These are phyloP conservation scores for Ilyonectria mors-panacis DNA, from an alignment of 2,329 filamentous ascomycete genomes.

Conservation along the genomic window DNA sequence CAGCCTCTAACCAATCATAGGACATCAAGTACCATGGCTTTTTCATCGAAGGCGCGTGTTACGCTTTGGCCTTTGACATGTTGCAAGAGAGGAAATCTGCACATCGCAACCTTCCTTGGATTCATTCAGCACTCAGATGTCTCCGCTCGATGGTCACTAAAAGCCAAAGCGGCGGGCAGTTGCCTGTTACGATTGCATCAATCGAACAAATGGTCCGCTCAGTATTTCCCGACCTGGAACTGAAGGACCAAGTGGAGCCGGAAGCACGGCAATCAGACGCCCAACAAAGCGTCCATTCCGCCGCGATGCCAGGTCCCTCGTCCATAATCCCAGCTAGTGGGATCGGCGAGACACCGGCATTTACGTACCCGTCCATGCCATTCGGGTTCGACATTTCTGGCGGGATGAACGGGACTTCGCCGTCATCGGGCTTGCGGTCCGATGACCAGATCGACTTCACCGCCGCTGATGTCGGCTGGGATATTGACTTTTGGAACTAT, in stretches of 20 bases:
- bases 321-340: slow-evolving; percentile 28
- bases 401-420: slow-evolving; percentile 39
- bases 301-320: slow-evolving; percentile 39
- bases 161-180: slow-evolving; percentile 39
- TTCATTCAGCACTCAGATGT: slow-evolving; percentile 55
- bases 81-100: slow-evolving; percentile 56
- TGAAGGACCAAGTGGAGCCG: slow-evolving; percentile 39
- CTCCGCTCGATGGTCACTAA: slow-evolving; percentile 53
- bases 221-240: slow-evolving; percentile 46
- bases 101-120: slow-evolving; percentile 58
- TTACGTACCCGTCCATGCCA: slow-evolving; percentile 50
- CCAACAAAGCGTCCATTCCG: slow-evolving; percentile 30
- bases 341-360: slow-evolving; percentile 37
- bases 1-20: slow-evolving; percentile 44
- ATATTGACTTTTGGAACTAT: slow-evolving; percentile 52
- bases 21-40: slow-evolving; percentile 61
- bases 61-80: slow-evolving; percentile 60
- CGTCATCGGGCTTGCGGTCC: slow-evolving; percentile 34
- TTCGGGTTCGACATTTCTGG: slow-evolving; percentile 47
- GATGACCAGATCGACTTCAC: slow-evolving; percentile 49
- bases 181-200: slow-evolving; percentile 44
- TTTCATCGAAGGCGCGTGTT: slow-evolving; percentile 59
- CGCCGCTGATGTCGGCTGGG: slow-evolving; percentile 49
- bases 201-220: slow-evolving; percentile 51
- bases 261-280: slow-evolving; percentile 35